Evolutionary conservation across 495 filamentous ascomycete genomes (phyloP), one percentile per base, ranked within the genome.

Genomic region (Podospora fimiseda): DNA sequence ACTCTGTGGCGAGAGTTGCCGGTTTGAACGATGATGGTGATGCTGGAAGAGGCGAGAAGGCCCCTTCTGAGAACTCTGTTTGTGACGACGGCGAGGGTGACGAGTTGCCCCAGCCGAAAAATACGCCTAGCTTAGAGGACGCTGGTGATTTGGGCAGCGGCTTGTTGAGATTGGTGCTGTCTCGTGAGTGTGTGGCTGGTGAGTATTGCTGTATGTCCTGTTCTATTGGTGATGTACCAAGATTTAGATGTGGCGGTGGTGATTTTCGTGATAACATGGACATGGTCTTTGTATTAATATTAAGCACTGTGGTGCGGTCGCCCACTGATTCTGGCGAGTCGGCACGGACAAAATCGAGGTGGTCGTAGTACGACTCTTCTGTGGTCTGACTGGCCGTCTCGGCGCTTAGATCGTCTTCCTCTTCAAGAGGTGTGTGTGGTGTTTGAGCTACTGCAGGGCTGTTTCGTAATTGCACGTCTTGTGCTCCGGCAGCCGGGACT

Each of bases 51-150:
- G 78, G 74, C 42, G 76, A 80, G 59, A 67, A 73, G n/a, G 60
- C 62, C 55, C 70, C 69, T 51, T 80, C 77, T 7, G 77, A 79
- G 42, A 65, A 70, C 14, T 74, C 73, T 19, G 74, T 75, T 18
- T 39, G 48, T 19, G 53, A 55, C 14, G 68, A 48, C 19, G 67
- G 69, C 1, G 76, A 72, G 20, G 76, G 73, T 37, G 70, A n/a
- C n/a, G n/a, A 64, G 48, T 70, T 63, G 21, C 66, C 61, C 77
- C 77, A 80, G 64, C 77, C 76, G 60, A 79, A 78, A 63, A 77
- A 74, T 3, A 67, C 66, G 18, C 70, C 72, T 55, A 79, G 66
- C 46, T 78, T 78, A 52, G 78, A 78, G 9, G 70, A 70, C 30
- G 63, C 63, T 9, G 78, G 78, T 16, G 77, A 80, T 54, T 76